Percentiles rank a stretch among this genome's conserved stretches.
These are phyloP conservation scores for Ceratocystis colombiana DNA, from an alignment of 2,329 filamentous ascomycete species.

Conservation along the genomic window DNA sequence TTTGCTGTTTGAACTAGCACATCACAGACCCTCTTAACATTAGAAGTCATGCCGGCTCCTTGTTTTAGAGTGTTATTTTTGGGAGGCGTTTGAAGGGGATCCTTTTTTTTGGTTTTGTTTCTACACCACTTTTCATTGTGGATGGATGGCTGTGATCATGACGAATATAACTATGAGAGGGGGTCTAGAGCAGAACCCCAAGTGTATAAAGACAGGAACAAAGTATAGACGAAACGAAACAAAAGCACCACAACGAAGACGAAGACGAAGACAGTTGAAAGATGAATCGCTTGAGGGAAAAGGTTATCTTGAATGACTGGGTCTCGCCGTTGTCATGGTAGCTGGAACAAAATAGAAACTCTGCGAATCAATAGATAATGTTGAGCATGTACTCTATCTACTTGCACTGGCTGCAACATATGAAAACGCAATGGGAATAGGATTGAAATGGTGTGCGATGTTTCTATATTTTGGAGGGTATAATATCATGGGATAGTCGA, in stretches of 20 bases:
- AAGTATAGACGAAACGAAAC: slow-evolving; percentile 2
- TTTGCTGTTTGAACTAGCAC: background rate
- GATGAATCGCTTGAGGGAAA: background rate
- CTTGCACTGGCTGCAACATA: background rate
- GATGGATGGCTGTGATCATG: background rate
- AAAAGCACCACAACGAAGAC: background rate
- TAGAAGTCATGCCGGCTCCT: background rate
- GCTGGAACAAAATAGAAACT: background rate
- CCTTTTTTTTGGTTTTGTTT: slow-evolving; percentile 11
- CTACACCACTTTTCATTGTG: slow-evolving; percentile 9
- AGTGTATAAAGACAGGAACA: background rate
- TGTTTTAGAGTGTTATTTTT: slow-evolving; percentile 6
- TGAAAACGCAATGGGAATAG: background rate
- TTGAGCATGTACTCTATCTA: background rate
- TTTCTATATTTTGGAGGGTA: slow-evolving; percentile 8
- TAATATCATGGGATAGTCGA: slow-evolving; percentile 1
- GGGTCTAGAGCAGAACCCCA: no score
- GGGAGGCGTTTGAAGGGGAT: slow-evolving; percentile 13
- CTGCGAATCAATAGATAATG: background rate
- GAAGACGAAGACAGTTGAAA: background rate
- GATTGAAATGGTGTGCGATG: background rate
- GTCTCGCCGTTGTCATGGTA: background rate
- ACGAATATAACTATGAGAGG: background rate
- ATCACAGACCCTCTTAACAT: background rate
- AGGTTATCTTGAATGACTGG: background rate